A percentile compares a stretch with the other conserved stretches of the same genome.
These are phyloP conservation scores for Austropuccinia psidii DNA, from an alignment of 1,284 basidiomycete species.

Conservation along the genomic window DNA sequence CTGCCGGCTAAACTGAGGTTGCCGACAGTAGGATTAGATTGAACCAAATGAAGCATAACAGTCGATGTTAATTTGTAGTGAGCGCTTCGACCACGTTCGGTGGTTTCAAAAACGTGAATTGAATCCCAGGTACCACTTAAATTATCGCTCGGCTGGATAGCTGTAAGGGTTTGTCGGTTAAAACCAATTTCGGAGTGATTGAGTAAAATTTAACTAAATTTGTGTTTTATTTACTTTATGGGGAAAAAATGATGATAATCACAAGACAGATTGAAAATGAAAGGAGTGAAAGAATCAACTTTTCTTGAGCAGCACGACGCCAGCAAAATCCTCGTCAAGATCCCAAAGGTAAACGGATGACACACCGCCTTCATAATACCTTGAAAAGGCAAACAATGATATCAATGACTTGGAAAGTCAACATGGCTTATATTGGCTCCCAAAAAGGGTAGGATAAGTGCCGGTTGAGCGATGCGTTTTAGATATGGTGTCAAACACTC, in stretches of 20 bases:
- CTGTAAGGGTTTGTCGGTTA: background rate
- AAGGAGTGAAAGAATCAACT: conserved; percentile 51
- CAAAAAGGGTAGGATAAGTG: conserved; percentile 28
- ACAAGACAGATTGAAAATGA: conserved; percentile 44
- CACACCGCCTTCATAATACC: conserved; percentile 93
- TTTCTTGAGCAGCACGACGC: conserved; percentile 94
- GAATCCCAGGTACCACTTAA: conserved; percentile 82
- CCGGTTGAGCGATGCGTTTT: background rate
- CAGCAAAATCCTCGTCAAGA: conserved; percentile 91
- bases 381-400: conserved; percentile 44
- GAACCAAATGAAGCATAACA: conserved; percentile 86
- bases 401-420: background rate
- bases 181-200: background rate
- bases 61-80: conserved; percentile 97
- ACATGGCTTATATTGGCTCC: too few relatives aligned
- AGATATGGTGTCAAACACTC: background rate
- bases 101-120: conserved; percentile 92
- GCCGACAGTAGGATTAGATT: conserved; percentile 58
- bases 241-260: conserved; percentile 35
- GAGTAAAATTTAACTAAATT: background rate
- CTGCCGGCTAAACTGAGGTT: conserved; percentile 82
- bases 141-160: conserved; percentile 40
- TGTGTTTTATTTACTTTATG: background rate
- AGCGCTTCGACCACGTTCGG: conserved; percentile 78
- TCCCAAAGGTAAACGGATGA: conserved; percentile 99